phyloP scores from a whole-genome alignment of 2,329 filamentous ascomycete genomes.

The Epicoccum sorghinum region DNA sequence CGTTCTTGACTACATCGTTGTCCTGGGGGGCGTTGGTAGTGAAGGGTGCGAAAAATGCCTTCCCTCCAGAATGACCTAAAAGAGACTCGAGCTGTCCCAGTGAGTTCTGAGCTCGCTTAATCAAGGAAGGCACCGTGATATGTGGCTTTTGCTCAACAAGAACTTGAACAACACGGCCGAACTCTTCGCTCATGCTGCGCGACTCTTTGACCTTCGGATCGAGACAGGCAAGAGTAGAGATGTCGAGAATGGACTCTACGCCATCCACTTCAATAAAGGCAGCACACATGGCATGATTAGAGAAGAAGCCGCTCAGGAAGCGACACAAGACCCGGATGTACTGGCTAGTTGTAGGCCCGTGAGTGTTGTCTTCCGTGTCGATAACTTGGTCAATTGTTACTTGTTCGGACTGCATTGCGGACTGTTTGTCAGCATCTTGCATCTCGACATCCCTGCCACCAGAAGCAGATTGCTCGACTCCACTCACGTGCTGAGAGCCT shows the following conservation, averaged over 20 bases:
- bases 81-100: slow-evolving; percentile 73
- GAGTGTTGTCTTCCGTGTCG: slow-evolving; percentile 57
- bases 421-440: slow-evolving; percentile 56
- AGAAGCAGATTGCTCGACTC: slow-evolving; percentile 18
- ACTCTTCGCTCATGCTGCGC: slow-evolving; percentile 66
- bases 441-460: slow-evolving; percentile 64
- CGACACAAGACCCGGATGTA: slow-evolving; percentile 78
- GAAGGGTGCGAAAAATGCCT: slow-evolving; percentile 74
- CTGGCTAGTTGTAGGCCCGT: slow-evolving; percentile 62
- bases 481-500: slow-evolving; percentile 49
- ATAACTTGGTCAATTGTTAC: slow-evolving; percentile 49
- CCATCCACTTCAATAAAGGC: slow-evolving; percentile 80
- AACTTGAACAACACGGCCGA: slow-evolving; percentile 75
- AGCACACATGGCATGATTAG: slow-evolving; percentile 73
- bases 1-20: slow-evolving; percentile 57
- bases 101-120: slow-evolving; percentile 74
- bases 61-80: slow-evolving; percentile 57
- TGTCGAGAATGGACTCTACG: slow-evolving; percentile 81
- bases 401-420: slow-evolving; percentile 17
- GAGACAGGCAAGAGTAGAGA: slow-evolving; percentile 81
- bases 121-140: slow-evolving; percentile 78
- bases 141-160: slow-evolving; percentile 82
- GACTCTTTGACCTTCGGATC: slow-evolving; percentile 72
- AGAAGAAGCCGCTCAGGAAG: slow-evolving; percentile 79
- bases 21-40: slow-evolving; percentile 39